Conservation (phyloP, 768 basidiomycete species). For the Tephrocybe sp. region DNA sequence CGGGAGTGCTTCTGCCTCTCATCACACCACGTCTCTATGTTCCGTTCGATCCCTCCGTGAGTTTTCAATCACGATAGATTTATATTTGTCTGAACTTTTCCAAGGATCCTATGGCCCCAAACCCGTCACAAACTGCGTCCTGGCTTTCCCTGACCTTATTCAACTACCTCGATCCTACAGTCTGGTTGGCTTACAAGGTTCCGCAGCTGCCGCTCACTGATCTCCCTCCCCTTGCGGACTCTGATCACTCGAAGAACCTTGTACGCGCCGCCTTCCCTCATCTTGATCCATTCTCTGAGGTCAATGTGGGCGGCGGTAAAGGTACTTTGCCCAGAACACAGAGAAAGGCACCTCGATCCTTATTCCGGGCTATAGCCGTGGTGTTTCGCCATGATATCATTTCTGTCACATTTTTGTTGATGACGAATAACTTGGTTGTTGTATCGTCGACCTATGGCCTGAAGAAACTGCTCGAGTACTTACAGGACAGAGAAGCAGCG, state of each 20-base stretch:
- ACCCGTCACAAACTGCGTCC: conserved; percentile 53
- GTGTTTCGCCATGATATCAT: conserved; percentile 32
- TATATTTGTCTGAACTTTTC: not conserved
- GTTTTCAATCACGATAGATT: not conserved
- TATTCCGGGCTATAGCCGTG: conserved; percentile 44
- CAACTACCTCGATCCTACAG: conserved; percentile 51
- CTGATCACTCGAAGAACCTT: conserved; percentile 39
- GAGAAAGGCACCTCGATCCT: conserved; percentile 31
- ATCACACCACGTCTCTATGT: conserved; percentile 54
- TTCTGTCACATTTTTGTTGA: conserved; percentile 23
- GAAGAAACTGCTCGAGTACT: conserved; percentile 37
- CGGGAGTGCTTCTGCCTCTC: conserved; percentile 52
- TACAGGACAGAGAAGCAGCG: conserved; percentile 48
- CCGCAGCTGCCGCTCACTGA: conserved; percentile 49
- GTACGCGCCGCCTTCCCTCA: conserved; percentile 24
- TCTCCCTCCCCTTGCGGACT: conserved; percentile 64
- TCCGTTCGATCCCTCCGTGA: conserved; percentile 50
- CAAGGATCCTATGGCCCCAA: conserved; percentile 34
- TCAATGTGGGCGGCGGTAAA: conserved; percentile 21
- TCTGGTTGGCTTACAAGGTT: conserved; percentile 43
- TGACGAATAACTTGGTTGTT: conserved; percentile 20
- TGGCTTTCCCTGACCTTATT: conserved; percentile 42
- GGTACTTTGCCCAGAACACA: conserved; percentile 35
- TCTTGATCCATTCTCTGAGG: conserved; percentile 15
- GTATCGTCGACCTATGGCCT: conserved; percentile 38